phyloP scores from a whole-genome alignment of 345 rosid genomes.

The Melaleuca alternifolia region DNA sequence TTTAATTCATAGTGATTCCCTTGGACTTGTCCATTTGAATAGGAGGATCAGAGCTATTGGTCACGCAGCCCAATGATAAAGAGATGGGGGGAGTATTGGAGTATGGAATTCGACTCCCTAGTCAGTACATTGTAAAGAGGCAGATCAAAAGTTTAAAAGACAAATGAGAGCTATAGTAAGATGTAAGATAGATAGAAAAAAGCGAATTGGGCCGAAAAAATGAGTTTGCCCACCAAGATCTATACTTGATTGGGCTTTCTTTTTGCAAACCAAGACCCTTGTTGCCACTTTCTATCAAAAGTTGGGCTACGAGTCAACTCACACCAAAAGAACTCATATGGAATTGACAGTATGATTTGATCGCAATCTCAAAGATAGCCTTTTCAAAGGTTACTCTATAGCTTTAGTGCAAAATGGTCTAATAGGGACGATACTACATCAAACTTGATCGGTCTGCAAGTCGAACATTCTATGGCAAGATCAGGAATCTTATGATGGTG shows the following conservation, averaged over 20 bases:
- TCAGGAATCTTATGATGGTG: neutral
- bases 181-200: no score
- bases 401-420: neutral
- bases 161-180: no score
- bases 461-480: neutral
- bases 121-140: no score
- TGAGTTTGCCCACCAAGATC: no score
- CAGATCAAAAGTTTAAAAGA: no score
- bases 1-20: neutral
- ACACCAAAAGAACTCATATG: no score
- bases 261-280: neutral
- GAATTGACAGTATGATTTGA: neutral
- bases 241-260: neutral
- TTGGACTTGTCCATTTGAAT: neutral
- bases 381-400: neutral
- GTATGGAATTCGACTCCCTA: no score
- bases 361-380: neutral
- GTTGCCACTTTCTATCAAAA: neutral
- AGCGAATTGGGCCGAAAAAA: no score
- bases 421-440: neutral
- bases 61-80: no score
- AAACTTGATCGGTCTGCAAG: neutral
- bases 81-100: no score
- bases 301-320: no score
- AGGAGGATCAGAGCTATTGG: no score